Conservation (phyloP, 164 flowering plant genomes). For the Stephania yunnanensis region DNA sequence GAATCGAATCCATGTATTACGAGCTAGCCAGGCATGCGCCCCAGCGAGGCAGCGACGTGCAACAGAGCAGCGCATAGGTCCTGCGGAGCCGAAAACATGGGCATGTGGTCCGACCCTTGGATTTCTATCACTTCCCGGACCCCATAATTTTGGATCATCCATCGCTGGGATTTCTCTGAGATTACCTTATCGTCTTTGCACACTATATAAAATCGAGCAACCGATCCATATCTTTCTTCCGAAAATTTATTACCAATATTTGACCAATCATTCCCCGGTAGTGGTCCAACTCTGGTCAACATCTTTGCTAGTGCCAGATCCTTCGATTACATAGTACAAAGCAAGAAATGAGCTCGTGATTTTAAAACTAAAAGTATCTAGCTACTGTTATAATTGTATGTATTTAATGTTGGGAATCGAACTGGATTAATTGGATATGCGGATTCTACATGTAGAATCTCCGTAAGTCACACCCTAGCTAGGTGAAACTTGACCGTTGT, state of each 20-base stretch:
- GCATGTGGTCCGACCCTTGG: slow-evolving; percentile 22
- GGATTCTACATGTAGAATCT: too few species aligned
- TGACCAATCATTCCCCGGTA: slow-evolving; percentile 14
- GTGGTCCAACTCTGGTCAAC: slow-evolving; percentile 19
- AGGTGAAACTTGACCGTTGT: too few species aligned
- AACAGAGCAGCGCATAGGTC: slow-evolving; percentile 14
- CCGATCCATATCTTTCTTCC: slow-evolving; percentile 13
- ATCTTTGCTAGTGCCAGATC: slow-evolving; percentile 23
- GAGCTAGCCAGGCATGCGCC: too few species aligned
- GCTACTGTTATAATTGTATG: too few species aligned
- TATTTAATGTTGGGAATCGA: too few species aligned
- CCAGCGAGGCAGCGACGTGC: slow-evolving; percentile 8
- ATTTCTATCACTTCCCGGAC: slow-evolving; percentile 20
- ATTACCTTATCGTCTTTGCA: slow-evolving; percentile 15
- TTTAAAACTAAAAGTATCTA: too few species aligned
- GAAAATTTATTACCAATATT: slow-evolving; percentile 13
- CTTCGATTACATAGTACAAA: slow-evolving; percentile 6
- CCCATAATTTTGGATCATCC: slow-evolving; percentile 21
- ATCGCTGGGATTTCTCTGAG: slow-evolving; percentile 7
- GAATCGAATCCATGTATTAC: too few species aligned
- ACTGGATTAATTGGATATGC: too few species aligned
- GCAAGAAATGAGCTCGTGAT: too few species aligned
- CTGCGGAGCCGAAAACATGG: slow-evolving; percentile 8
- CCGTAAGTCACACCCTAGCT: too few species aligned
- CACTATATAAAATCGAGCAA: slow-evolving; percentile 12